phyloP scores from a whole-genome alignment of 495 filamentous ascomycete species.

The Terfezia claveryi region DNA sequence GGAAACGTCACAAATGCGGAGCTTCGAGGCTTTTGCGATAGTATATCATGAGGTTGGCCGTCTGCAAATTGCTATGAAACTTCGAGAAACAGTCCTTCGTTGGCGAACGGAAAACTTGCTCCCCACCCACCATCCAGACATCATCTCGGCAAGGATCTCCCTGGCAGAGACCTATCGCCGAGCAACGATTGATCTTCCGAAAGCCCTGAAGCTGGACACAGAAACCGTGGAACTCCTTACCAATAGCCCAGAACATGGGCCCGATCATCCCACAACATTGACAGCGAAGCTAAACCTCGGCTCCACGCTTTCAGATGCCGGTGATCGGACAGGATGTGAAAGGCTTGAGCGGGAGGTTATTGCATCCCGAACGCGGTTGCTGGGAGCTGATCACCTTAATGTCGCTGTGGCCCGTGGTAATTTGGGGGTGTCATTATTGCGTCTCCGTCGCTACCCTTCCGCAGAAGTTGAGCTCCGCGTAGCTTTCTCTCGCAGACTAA shows the following conservation, averaged over 20 bases:
- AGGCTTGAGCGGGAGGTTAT: background rate
- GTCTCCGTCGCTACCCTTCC: background rate
- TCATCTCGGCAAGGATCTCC: background rate
- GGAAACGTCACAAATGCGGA: too few species aligned
- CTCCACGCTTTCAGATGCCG: background rate
- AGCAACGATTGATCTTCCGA: background rate
- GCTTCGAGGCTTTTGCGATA: background rate
- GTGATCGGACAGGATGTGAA: background rate
- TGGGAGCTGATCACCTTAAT: background rate
- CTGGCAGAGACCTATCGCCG: background rate
- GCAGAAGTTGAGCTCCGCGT: background rate
- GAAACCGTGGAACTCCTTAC: background rate
- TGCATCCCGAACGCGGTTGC: background rate
- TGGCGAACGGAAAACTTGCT: background rate
- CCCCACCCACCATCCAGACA: background rate
- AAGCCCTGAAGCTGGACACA: background rate
- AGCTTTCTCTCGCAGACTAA: background rate
- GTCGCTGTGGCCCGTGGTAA: background rate
- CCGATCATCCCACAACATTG: background rate
- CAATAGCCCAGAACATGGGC: background rate
- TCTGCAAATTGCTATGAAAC: background rate
- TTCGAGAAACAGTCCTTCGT: background rate
- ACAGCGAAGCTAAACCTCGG: background rate
- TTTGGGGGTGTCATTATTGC: background rate
- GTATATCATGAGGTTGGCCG: background rate